Evolutionary conservation across 352 stramenopile species (phyloP).

Genomic region (Pythium rishiriense): DNA sequence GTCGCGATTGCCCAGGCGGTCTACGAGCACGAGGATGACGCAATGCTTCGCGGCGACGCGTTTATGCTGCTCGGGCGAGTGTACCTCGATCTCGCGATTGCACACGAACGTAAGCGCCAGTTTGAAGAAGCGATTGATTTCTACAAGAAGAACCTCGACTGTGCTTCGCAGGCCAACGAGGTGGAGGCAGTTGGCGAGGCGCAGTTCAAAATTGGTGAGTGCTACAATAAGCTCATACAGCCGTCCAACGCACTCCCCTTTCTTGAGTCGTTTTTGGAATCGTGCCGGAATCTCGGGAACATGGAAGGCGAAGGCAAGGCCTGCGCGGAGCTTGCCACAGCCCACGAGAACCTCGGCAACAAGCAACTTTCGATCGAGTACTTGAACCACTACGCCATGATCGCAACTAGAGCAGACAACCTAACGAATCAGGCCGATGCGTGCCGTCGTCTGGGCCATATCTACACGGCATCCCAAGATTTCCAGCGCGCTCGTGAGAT

Average conservation of each 20-base stretch:
- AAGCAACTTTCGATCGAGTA: conserved; percentile 86
- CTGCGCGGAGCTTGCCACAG: conserved; percentile 86
- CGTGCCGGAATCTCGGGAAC: conserved; percentile 53
- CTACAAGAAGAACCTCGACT: conserved; percentile 78
- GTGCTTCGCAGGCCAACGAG: conserved; percentile 62
- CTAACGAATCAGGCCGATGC: conserved; percentile 84
- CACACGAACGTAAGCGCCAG: conserved; percentile 38
- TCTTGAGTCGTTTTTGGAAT: conserved; percentile 77
- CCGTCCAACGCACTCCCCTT: conserved; percentile 75
- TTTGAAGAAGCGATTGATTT: conserved; percentile 62
- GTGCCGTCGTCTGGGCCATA: conserved; percentile 82
- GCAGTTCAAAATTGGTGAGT: conserved; percentile 77
- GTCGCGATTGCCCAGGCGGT: conserved; percentile 69
- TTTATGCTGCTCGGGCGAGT: conserved; percentile 74
- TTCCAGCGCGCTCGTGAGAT: conserved; percentile 83
- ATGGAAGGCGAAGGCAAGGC: conserved; percentile 79
- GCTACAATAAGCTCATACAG: conserved; percentile 68
- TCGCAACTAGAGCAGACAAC: conserved; percentile 83
- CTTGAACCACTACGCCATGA: conserved; percentile 82
- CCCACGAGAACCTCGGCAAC: conserved; percentile 80
- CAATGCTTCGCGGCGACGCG: conserved; percentile 47
- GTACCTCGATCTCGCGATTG: conserved; percentile 64
- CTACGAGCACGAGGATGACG: conserved; percentile 71
- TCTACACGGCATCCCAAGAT: conserved; percentile 81
- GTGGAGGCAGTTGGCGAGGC: conserved; percentile 51